These are phyloP conservation scores for Colletotrichum scovillei DNA, from an alignment of 2,329 filamentous ascomycete genomes.

Conservation along the genomic window DNA sequence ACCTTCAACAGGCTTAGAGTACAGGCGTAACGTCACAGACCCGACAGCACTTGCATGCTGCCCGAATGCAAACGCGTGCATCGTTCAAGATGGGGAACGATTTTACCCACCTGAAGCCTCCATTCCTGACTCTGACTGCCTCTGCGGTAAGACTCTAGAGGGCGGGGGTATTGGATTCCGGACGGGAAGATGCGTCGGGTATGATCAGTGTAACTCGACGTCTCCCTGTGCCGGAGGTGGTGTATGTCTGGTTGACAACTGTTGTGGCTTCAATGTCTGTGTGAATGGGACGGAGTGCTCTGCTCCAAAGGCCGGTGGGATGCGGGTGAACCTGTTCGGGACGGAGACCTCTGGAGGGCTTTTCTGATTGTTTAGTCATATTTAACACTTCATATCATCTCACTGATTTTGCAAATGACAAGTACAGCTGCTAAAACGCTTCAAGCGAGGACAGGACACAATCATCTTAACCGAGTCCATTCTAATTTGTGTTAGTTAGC, in stretches of 20 bases:
- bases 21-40: constrained; percentile 46
- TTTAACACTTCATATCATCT: too few species aligned
- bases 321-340: constrained; percentile 4
- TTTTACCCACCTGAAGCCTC: constrained; percentile 48
- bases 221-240: constrained; percentile 10
- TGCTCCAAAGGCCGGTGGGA: not conserved
- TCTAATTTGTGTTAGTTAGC: too few species aligned
- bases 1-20: constrained; percentile 5
- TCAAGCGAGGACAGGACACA: too few species aligned
- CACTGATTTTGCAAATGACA: too few species aligned
- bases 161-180: constrained; percentile 26
- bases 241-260: constrained; percentile 29
- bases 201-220: constrained; percentile 13
- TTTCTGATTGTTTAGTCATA: constrained; percentile 3
- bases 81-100: constrained; percentile 30
- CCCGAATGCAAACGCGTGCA: constrained; percentile 37
- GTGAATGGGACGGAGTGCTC: constrained; percentile 36
- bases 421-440: too few species aligned
- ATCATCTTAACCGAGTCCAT: too few species aligned
- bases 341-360: not conserved
- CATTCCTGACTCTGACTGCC: constrained; percentile 45
- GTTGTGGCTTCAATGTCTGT: constrained; percentile 33
- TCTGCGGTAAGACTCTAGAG: constrained; percentile 46
- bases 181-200: constrained; percentile 8
- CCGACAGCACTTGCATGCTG: constrained; percentile 48